Evolutionary conservation across 2,329 filamentous ascomycete genomes (phyloP).

Genomic region (Ophiostoma sp.): DNA sequence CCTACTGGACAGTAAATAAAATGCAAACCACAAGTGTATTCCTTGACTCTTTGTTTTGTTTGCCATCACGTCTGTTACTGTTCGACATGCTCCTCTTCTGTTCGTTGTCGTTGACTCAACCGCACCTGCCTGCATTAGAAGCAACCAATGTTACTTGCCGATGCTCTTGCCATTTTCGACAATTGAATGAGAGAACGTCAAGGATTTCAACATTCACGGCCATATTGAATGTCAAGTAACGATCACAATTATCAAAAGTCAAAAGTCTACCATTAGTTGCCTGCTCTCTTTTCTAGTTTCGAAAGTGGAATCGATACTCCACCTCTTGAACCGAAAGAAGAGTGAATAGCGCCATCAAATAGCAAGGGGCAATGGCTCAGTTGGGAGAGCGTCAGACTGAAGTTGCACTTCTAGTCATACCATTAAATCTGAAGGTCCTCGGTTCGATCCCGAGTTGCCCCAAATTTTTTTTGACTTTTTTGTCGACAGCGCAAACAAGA

Average conservation of each 20-base stretch:
- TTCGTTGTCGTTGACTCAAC: neutral
- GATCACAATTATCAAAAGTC: too few species aligned
- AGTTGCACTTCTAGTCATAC: constrained; percentile 13
- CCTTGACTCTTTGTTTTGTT: neutral
- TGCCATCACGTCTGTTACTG: neutral
- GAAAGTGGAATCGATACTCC: neutral
- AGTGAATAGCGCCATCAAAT: neutral
- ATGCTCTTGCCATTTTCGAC: neutral
- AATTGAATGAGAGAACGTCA: neutral
- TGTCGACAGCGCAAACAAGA: neutral
- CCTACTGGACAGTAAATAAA: neutral
- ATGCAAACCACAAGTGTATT: neutral
- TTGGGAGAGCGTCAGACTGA: constrained; percentile 28
- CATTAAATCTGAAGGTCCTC: constrained; percentile 26
- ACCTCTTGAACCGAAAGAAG: neutral
- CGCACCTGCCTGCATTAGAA: neutral
- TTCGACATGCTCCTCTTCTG: neutral
- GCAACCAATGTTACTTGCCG: neutral
- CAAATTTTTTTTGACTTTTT: constrained; percentile 9
- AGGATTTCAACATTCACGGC: too few species aligned
- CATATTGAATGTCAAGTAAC: too few species aligned
- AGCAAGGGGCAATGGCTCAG: constrained; percentile 25
- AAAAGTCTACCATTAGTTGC: too few species aligned
- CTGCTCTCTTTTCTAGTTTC: neutral
- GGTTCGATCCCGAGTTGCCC: constrained; percentile 27